Evolutionary conservation across 129 eudicot species (phyloP), one percentile per base, ranked within the genome.

Genomic region (Saussurea involucrata): DNA sequence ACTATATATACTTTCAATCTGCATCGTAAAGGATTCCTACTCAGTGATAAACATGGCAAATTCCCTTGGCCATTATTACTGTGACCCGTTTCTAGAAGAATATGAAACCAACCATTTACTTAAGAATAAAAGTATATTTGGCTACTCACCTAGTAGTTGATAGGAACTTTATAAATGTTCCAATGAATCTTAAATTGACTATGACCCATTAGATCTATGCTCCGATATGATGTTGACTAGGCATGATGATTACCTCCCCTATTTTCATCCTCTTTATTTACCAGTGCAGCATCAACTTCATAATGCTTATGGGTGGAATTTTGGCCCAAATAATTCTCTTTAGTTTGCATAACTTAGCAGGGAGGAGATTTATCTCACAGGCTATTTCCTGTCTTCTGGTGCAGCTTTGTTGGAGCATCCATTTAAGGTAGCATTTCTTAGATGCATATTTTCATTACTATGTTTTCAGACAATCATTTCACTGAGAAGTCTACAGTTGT

Each of bases 391-490:
- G 46, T 81, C 84, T 66, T 93, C 92, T 2, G 95, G 92, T 78
- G 89, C 92, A 77, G 90, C 92, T 74, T 75, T 86, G 71, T 84
- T 88, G 87, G 84, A 87, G n/a, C 95, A 93, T 85, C 88, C 95
- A 70, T 78, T 78, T 60, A 86, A 90, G 96, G 98, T 93, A 93
- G 53, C 67, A 18, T 25, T 57, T 72, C 31, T 24, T 72, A 21
- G 11, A 9, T 61, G 37, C 9, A 21, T 68, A 18, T 9, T 20
- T 68, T 55, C 13, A 12, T 67, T 74, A 73, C 40, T 67, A 73
- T 37, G 42, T 66, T 42, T 36, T 63, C 34, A 32, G 60, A 66
- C 32, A 66, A 4, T 66, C 42, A 6, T 31, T 49, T 24, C 34
- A 36, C 75, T 15, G 9, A 74, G 55, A 58, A 81, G 65, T 80